Percentiles rank a stretch among this genome's conserved stretches.
These are phyloP conservation scores for Zygoascus bituminiphila DNA, from an alignment of 805 yeast genomes.

Conservation along the genomic window DNA sequence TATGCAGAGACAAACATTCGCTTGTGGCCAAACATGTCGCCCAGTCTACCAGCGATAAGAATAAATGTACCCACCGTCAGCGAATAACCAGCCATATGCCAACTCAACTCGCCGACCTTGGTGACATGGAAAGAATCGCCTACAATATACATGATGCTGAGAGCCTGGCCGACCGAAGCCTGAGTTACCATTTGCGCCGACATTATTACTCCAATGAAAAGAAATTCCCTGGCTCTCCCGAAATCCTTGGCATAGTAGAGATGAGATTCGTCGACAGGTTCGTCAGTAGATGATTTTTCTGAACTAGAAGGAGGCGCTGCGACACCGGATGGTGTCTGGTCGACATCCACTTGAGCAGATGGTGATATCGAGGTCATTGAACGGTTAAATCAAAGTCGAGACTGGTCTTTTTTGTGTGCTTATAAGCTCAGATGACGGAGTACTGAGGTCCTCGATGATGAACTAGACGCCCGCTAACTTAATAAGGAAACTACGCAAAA, in stretches of 20 bases:
- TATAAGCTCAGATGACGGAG: too few relatives aligned
- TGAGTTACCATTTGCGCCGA: constrained; percentile 34
- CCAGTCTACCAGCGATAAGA: constrained; percentile 57
- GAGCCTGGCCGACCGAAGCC: constrained; percentile 29
- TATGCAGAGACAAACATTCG: constrained; percentile 48
- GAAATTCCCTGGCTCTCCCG: constrained; percentile 10
- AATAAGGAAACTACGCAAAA: too few relatives aligned
- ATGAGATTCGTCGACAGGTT: not conserved
- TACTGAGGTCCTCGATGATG: too few relatives aligned
- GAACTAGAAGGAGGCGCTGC: too few relatives aligned
- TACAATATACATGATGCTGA: constrained; percentile 26
- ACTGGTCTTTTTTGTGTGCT: too few relatives aligned
- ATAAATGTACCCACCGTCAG: constrained; percentile 68
- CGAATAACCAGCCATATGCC: constrained; percentile 70
- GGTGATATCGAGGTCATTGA: too few relatives aligned
- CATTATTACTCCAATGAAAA: constrained; percentile 22
- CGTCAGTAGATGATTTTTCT: too few relatives aligned
- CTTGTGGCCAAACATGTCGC: constrained; percentile 64
- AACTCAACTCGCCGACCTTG: constrained; percentile 33
- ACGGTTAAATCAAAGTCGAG: too few relatives aligned
- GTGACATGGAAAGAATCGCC: constrained; percentile 25
- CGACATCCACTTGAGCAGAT: too few relatives aligned
- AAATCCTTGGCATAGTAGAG: not conserved
- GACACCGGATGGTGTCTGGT: too few relatives aligned
- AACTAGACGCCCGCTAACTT: too few relatives aligned